Conservation (phyloP, 257 asterid species). For the Solanum paucissectum region DNA sequence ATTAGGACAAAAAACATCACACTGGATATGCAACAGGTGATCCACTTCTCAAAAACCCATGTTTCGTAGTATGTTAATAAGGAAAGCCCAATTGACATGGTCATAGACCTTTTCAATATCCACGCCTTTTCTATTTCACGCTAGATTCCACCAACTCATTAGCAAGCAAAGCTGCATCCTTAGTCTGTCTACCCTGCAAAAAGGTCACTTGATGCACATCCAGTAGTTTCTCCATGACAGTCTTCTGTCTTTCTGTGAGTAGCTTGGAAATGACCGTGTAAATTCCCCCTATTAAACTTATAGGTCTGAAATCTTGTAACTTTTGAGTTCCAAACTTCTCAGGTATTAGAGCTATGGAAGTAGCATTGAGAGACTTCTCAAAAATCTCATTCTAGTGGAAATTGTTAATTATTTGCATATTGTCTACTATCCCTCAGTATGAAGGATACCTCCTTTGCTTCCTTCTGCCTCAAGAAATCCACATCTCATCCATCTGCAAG, state of each 20-base stretch:
- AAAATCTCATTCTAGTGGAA: background rate
- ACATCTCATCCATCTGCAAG: background rate
- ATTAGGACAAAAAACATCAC: background rate
- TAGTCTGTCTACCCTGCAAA: background rate
- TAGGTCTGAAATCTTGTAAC: background rate
- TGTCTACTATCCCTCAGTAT: too few relatives aligned
- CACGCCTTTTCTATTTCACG: background rate
- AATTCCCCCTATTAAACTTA: background rate
- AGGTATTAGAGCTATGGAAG: background rate
- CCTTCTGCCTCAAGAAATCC: too few relatives aligned
- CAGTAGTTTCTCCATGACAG: background rate
- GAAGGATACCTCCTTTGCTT: too few relatives aligned
- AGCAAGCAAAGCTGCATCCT: background rate
- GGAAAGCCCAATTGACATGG: background rate
- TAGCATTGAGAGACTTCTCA: background rate
- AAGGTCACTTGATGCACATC: background rate
- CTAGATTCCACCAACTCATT: background rate
- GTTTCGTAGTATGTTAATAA: background rate
- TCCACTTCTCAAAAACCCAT: background rate
- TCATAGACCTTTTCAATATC: background rate
- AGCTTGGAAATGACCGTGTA: background rate
- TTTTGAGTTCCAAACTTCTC: background rate
- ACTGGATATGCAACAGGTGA: background rate
- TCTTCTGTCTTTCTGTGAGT: background rate
- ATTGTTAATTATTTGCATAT: too few relatives aligned